Evolutionary conservation across 352 stramenopile species (phyloP).

Genomic region (Elongisporangium undulatum): DNA sequence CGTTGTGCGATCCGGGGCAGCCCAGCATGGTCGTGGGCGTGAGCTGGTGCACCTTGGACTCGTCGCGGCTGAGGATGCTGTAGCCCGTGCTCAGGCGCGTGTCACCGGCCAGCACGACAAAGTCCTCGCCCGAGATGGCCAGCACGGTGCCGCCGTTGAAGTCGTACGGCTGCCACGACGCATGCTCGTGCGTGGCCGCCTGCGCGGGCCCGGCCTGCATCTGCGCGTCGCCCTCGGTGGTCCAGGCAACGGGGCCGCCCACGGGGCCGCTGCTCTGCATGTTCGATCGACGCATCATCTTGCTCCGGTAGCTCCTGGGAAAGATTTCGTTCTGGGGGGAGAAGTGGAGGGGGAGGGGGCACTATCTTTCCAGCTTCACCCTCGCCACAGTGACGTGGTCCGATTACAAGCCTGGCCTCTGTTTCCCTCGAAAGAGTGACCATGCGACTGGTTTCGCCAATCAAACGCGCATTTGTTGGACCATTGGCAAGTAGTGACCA

Average conservation of each 20-base stretch:
- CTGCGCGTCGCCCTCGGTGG: conserved; percentile 38
- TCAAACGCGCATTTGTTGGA: background rate
- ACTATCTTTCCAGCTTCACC: background rate
- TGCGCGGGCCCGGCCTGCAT: conserved; percentile 23
- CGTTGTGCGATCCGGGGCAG: conserved; percentile 80
- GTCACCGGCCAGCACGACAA: conserved; percentile 95
- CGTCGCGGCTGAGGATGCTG: conserved; percentile 94
- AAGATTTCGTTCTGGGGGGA: background rate
- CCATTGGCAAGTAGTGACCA: background rate
- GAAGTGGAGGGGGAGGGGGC: background rate
- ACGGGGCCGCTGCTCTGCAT: background rate
- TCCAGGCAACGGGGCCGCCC: conserved; percentile 45
- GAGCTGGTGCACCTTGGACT: conserved; percentile 87
- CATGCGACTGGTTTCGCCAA: background rate
- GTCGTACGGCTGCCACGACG: conserved; percentile 80
- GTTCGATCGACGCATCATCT: background rate
- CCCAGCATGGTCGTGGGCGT: conserved; percentile 70
- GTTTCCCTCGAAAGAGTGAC: background rate
- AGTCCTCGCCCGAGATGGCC: conserved; percentile 94
- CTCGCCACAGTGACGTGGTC: background rate
- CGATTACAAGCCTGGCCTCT: too few relatives aligned
- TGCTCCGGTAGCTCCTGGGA: background rate
- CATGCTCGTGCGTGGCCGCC: conserved; percentile 30
- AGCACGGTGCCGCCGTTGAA: conserved; percentile 87
- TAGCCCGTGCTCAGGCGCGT: conserved; percentile 97